Evolutionary conservation across 225 moss, liverwort and hornwort genomes (phyloP), one percentile per base, ranked within the genome.

Genomic region (Asterella californica): DNA sequence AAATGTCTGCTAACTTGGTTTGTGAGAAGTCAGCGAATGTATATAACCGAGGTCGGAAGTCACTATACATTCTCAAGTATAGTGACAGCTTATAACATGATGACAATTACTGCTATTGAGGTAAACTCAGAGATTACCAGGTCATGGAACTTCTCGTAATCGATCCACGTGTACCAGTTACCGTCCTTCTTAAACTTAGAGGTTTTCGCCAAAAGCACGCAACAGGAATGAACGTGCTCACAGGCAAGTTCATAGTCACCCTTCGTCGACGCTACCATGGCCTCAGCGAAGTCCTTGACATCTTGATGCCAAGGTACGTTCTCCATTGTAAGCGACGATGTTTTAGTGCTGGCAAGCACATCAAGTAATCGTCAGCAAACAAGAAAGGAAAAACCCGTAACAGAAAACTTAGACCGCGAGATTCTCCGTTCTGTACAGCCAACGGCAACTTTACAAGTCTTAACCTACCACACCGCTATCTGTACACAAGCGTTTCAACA

Each of bases 271-370:
- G 79, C 88, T 74, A 91, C 90, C 90, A 97, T 84, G 14, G 96
- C 89, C 85, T 97, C 96, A 68, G 96, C 92, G 83, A 97, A 97
- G 72, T 88, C 94, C 84, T 91, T 94, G 6, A 97, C 96, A 60
- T 94, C 96, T 82, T 93, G 87, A 75, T 97, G 96, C 96, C 96
- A 97, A 69, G 96, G 96, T 62, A 97, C 96, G 79, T 97, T 97
- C 84, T 92, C 89, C 96, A 97, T 97, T 0, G 94, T 97, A 78
- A 97, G 79, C 25, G 96, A 94, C 19, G 96, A 97, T 34, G 96
- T 91, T 68, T 91, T 88, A 75, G 91, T 88, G 81, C 96, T 96
- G 90, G 60, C 73, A 36, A 68, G 25, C 24, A 36, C n/a, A 82
- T 73, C 53, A 22, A 24, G 24, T 68, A 4, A 45, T 4, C 42